Conservation (phyloP, 805 yeast genomes). For the Lipomyces kockii region DNA sequence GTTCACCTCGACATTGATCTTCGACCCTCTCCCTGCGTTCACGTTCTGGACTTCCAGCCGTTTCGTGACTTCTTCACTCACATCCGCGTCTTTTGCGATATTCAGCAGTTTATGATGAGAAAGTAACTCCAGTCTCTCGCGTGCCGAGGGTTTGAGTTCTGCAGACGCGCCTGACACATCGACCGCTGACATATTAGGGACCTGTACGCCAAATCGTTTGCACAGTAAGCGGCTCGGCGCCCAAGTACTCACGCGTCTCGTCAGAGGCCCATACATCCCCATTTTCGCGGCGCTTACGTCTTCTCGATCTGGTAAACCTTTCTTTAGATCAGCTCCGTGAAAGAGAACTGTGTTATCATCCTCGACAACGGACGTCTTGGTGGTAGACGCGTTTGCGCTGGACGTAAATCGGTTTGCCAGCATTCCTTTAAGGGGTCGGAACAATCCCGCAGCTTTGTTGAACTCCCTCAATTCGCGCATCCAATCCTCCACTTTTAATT, state of each 20-base stretch:
- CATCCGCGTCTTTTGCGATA: constrained; percentile 19
- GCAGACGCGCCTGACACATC: constrained; percentile 3
- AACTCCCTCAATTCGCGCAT: constrained; percentile 39
- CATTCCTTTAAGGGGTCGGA: constrained; percentile 39
- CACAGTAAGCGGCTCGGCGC: constrained; percentile 39
- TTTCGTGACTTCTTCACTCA: constrained; percentile 7
- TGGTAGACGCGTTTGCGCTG: constrained; percentile 10
- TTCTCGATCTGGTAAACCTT: constrained; percentile 1
- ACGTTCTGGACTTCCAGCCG: constrained; percentile 2
- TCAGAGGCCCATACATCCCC: constrained; percentile 39
- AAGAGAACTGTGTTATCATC: constrained; percentile 9
- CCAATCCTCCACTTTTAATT: constrained; percentile 15
- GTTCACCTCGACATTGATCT: constrained; percentile 31
- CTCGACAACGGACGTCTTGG: constrained; percentile 7
- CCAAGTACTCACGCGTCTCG: constrained; percentile 33
- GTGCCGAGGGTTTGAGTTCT: background rate
- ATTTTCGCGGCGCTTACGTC: constrained; percentile 36
- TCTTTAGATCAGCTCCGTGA: constrained; percentile 2
- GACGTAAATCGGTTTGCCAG: constrained; percentile 40
- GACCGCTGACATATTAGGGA: constrained; percentile 5
- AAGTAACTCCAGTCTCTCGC: constrained; percentile 14
- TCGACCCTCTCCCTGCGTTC: constrained; percentile 1
- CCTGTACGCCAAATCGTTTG: constrained; percentile 39
- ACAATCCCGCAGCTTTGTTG: constrained; percentile 38
- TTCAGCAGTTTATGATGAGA: constrained; percentile 11